phyloP scores from a whole-genome alignment of 2,329 filamentous ascomycete genomes.

The Neocatenulostroma microsporum region DNA sequence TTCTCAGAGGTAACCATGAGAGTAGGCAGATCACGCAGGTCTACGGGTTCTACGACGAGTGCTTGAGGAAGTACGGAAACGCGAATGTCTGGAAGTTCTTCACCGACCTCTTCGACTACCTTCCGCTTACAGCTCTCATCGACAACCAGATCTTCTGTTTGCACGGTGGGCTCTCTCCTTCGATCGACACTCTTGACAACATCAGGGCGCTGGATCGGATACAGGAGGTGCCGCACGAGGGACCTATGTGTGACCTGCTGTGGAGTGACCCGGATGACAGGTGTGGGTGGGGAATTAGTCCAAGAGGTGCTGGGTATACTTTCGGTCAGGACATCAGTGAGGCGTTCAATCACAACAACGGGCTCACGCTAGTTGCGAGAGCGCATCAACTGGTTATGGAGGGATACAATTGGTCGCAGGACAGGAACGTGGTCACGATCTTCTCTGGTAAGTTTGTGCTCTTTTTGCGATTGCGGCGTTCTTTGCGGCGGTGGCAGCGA shows the following conservation, averaged over 20 bases:
- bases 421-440: slow-evolving; percentile 95
- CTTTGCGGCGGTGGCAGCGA: no score
- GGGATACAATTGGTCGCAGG: slow-evolving; percentile 99
- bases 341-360: slow-evolving; percentile 99
- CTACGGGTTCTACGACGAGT: slow-evolving; percentile 99
- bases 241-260: slow-evolving; percentile 93
- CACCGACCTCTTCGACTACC: slow-evolving; percentile 97
- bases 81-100: slow-evolving; percentile 99
- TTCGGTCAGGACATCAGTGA: slow-evolving; percentile 91
- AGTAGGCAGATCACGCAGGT: slow-evolving; percentile 98
- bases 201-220: slow-evolving; percentile 92
- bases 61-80: slow-evolving; percentile 96
- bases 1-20: slow-evolving; percentile 97
- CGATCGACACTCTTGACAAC: slow-evolving; percentile 90
- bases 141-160: slow-evolving; percentile 99
- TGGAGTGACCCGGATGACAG: slow-evolving; percentile 98
- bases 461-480: no score
- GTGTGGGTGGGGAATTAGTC: slow-evolving; percentile 60
- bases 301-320: slow-evolving; percentile 58
- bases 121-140: slow-evolving; percentile 92
- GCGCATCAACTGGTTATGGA: slow-evolving; percentile 99
- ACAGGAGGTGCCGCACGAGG: slow-evolving; percentile 96
- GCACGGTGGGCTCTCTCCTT: slow-evolving; percentile 93
- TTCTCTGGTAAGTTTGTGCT: slow-evolving; percentile 91
- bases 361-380: slow-evolving; percentile 86